Base-by-base conservation (phyloP, 495 filamentous ascomycete species). In the Lophiostoma macrostomum region DNA sequence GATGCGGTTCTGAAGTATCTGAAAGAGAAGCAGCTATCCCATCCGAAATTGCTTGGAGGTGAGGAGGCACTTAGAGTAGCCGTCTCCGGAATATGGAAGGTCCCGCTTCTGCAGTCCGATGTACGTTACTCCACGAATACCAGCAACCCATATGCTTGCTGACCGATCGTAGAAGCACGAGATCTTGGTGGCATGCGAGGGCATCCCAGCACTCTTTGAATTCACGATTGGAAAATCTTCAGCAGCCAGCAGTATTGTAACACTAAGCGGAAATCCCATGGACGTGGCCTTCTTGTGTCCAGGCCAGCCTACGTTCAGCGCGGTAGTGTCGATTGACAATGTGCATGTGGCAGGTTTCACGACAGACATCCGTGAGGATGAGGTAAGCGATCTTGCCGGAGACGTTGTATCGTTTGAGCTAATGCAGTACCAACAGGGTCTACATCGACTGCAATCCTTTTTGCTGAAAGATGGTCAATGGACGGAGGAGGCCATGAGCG, bases 131-230 rank as follows among this genome's bases (percentile, higher is more conserved):
- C 22, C 32, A 23, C 14, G 36, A 13, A 43, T n/a, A n/a, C 41
- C 31, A 18, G n/a, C 1, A 27, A 23, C 10, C 34, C 40, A 12
- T 47, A 38, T 13, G 29, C 13, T 16, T 36, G 42, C 34, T 53
- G 22, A 49, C 22, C 2, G 28, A 19, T n/a, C 27, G 29, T 28
- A 55, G 47, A 7, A 37, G 42, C 24, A 66, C 39, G 46, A 56
- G 28, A 34, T 69, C 16, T 34, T 69, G 1, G 56, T 67, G 5
- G 59, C 66, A 7, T 69, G 61, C 32, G 66, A 69, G 37, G 66
- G 61, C n/a, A 45, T 69, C 13, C 64, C 66, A 6, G 64, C 58
- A 0, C 32, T 69, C 4, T 60, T 69, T 35, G 25, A 35, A 30
- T 45, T 68, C 32, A 22, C 4, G 4, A 36, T 58, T 4, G 50